Evolutionary conservation across 208 protist species (phyloP).

Genomic region (Acanthamoeba castellanii): DNA sequence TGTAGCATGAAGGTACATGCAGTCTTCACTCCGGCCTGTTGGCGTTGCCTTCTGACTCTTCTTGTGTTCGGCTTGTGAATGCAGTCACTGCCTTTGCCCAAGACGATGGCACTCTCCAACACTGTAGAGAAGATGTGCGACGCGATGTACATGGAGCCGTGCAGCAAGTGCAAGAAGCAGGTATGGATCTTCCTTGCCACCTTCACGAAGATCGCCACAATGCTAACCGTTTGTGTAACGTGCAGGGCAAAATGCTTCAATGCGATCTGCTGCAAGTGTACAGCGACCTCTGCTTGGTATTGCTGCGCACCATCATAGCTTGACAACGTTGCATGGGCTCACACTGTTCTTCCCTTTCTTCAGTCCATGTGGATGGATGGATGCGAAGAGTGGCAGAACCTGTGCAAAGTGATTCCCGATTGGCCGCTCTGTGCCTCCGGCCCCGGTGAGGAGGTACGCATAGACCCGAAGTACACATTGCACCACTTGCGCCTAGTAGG

Average conservation of each 20-base stretch:
- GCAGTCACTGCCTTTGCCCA: neutral
- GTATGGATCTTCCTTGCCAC: too few relatives aligned
- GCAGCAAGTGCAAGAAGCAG: constrained; percentile 31
- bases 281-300: neutral
- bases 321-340: neutral
- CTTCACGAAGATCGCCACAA: too few relatives aligned
- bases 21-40: neutral
- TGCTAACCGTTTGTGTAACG: too few relatives aligned
- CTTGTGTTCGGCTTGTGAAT: neutral
- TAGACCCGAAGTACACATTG: too few relatives aligned
- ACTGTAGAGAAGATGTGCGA: constrained; percentile 62
- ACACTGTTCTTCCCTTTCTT: neutral
- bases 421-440: constrained; percentile 6
- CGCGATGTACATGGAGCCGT: constrained; percentile 73
- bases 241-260: neutral
- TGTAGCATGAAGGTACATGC: neutral
- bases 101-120: neutral
- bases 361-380: constrained; percentile 15
- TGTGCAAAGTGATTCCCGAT: constrained; percentile 52
- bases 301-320: neutral
- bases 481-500: too few relatives aligned
- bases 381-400: constrained; percentile 43
- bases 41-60: neutral
- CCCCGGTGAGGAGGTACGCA: neutral
- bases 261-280: constrained; percentile 32